Percentiles rank a stretch among this genome's conserved stretches.
Evolutionary conservation across 225 moss, liverwort and hornwort genomes (phyloP).

Genomic region (Bryum argenteum): DNA sequence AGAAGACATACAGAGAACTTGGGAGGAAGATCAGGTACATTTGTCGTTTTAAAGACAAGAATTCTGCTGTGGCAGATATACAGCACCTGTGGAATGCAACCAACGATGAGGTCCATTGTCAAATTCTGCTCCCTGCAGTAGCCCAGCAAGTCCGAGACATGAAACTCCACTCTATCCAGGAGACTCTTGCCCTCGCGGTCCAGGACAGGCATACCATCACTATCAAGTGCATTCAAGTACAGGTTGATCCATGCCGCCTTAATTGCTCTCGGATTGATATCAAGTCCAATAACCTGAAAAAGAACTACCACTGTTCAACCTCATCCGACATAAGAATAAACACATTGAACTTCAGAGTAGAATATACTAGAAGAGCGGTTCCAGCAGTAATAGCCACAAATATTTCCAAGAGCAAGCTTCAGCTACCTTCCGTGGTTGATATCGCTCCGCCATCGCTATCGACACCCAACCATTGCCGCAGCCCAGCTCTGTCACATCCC

Average conservation of each 20-base stretch:
- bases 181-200: constrained; percentile 88
- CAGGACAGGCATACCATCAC: constrained; percentile 76
- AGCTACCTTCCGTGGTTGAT: constrained; percentile 82
- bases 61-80: constrained; percentile 10
- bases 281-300: constrained; percentile 88
- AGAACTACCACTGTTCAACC: constrained; percentile 23
- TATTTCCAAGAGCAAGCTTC: constrained; percentile 4
- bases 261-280: constrained; percentile 97
- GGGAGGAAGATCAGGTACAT: neutral
- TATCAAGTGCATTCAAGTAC: constrained; percentile 83
- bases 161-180: constrained; percentile 91
- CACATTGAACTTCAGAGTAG: constrained; percentile 15
- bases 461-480: constrained; percentile 99
- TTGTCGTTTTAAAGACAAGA: neutral
- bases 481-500: constrained; percentile 95
- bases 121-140: constrained; percentile 82
- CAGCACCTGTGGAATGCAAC: constrained; percentile 95
- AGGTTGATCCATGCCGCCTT: constrained; percentile 97
- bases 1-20: neutral
- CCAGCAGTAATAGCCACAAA: constrained; percentile 8
- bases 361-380: neutral
- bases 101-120: constrained; percentile 92
- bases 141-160: constrained; percentile 92
- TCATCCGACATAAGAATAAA: constrained; percentile 10
- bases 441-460: constrained; percentile 92